These are phyloP conservation scores for Diaporthe eres DNA, from an alignment of 2,329 filamentous ascomycete species.

Conservation along the genomic window DNA sequence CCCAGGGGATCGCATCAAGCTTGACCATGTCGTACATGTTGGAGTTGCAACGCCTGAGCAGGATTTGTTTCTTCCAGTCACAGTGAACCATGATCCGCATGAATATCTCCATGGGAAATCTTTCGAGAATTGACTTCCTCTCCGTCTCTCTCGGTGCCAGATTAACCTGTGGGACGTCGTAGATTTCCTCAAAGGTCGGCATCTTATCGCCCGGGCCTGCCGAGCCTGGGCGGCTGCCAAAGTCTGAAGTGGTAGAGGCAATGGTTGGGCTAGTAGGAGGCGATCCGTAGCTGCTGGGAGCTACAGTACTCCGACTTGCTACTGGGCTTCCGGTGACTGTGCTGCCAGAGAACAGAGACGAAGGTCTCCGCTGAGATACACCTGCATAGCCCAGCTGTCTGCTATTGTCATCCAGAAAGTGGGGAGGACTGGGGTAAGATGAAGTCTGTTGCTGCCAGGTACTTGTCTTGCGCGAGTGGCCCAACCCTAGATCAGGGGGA, in stretches of 20 bases:
- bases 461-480: background rate
- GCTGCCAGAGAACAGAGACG: slow-evolving; percentile 18
- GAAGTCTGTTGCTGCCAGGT: background rate
- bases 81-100: slow-evolving; percentile 41
- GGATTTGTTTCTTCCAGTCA: slow-evolving; percentile 32
- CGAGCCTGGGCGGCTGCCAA: slow-evolving; percentile 13
- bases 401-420: background rate
- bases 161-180: slow-evolving; percentile 19
- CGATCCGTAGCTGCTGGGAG: slow-evolving; percentile 6
- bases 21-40: slow-evolving; percentile 31
- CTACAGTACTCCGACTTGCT: background rate
- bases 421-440: slow-evolving; percentile 23
- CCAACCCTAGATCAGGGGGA: background rate
- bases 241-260: slow-evolving; percentile 8
- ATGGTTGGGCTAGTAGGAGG: slow-evolving; percentile 27
- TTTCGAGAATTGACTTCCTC: slow-evolving; percentile 30
- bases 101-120: slow-evolving; percentile 35
- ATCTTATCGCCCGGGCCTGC: background rate
- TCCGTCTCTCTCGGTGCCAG: slow-evolving; percentile 15
- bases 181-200: slow-evolving; percentile 35
- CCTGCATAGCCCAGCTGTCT: background rate
- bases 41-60: slow-evolving; percentile 36
- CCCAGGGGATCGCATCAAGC: slow-evolving; percentile 39
- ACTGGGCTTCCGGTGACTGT: slow-evolving; percentile 30
- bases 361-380: slow-evolving; percentile 17